Base-by-base conservation (phyloP, 148 eudicot genomes). In the Agrostemma githago region DNA sequence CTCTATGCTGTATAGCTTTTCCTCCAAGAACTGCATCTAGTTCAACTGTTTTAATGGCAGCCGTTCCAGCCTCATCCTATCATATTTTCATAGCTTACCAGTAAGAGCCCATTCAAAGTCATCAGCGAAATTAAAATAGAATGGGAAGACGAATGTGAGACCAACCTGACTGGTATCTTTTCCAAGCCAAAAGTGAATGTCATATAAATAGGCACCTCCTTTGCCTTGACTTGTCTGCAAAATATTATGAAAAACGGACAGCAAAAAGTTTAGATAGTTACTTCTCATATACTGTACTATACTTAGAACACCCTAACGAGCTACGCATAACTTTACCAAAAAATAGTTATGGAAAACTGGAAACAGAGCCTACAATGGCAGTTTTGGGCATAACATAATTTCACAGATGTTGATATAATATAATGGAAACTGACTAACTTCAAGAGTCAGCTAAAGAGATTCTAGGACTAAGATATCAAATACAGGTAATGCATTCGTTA, bases 181-280 rank as follows among this genome's bases (percentile, higher is more conserved):
- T 68, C 99, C 99, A 61, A 96, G 94, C 99, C 99, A 96, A 82
- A 90, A 96, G 85, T 96, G 97, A 74, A 92, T 88, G 86, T 96
- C 99, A 74, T 82, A 90, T 51, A 84, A 68, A 85, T 89, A 96
- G 58, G 96, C 90, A 62, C 99, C 99, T 74, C 99, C 99, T 79
- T 74, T 90, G 39, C 99, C 97, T 74, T 89, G 79, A 84, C 76
- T 82, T 70, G 96, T 90, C 97, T 92, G 84, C 84, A 84, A 53
- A 78, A n/a, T 6, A 62, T 65, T 64, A 66, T 72, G 15, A 66
- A 21, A 64, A 19, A 41, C 64, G 14, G 66, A 37, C 73, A 34
- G 53, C 66, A 40, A 42, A n/a, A 79, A 43, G 19, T 48, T 37
- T 37, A 64, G 21, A 70, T 46, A 17, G 26, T n/a, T 62, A 57